Base-by-base conservation (phyloP, 371 early-diverging fungal species). In the Zopfochytrium polystomum region DNA sequence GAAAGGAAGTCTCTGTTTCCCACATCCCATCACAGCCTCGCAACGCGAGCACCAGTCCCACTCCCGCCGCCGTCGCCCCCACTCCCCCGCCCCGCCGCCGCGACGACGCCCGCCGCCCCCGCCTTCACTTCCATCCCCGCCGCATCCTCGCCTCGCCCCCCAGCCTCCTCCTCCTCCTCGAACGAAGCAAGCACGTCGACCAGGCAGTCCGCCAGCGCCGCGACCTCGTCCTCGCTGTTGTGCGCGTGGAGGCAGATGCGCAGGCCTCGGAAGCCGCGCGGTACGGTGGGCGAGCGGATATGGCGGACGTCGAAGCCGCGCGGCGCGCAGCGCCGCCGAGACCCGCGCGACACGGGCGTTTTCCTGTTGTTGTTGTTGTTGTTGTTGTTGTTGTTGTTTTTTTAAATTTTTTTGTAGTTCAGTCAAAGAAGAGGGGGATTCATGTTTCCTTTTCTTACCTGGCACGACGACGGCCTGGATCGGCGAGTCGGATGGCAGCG, bases 201-300 rank as follows among this genome's bases (percentile, higher is more conserved):
- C n/a, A n/a, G n/a, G n/a, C n/a, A n/a, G n/a, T n/a, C n/a, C n/a
- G n/a, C n/a, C 7, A 89, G 66, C 18, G 53, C 60, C 48, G 75
- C 71, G 13, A 91, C 75, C 62, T 88, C 83, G 0, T 77, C 76
- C 4, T 60, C 34, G 0, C 87, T 84, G 55, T 91, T 90, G 48
- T 87, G 82, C 4, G 83, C 82, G 69, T 90, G 90, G 31, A 91
- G 62, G 64, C 92, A 91, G 26, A 91, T 85, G 5, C 92, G 77
- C 15, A 91, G 80, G 9, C 92, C 80, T 60, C 90, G 90, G 47
- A 79, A 73, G 3, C 92, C 92, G 47, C 73, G 78, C 1, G 90
- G 88, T 1, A 91, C 92, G 1, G 90, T 90, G 1, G 92, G 92
- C 2, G 84, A 86, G 18, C 88, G 78, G 35, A 91, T 90, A 0